phyloP scores from a whole-genome alignment of 2,329 filamentous ascomycete species.

The Fusarium virguliforme region DNA sequence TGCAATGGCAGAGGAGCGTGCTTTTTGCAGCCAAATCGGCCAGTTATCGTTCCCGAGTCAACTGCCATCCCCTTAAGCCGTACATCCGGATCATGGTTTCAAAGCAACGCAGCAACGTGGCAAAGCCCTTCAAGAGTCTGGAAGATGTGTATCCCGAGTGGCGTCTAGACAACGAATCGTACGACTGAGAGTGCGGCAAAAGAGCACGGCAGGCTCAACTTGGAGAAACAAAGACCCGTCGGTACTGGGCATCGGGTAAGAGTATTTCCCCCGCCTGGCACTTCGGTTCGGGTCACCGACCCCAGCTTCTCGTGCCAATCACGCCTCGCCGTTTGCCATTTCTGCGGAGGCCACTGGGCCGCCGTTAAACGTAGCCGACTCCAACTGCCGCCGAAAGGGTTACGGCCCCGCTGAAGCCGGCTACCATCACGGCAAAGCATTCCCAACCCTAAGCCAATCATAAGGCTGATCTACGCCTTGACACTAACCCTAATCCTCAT shows the following conservation, averaged over 20 bases:
- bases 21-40: background rate
- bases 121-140: background rate
- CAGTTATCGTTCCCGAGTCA: conserved; percentile 1
- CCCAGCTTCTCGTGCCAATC: conserved; percentile 33
- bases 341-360: conserved; percentile 14
- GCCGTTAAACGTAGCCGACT: conserved; percentile 38
- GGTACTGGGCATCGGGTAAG: conserved; percentile 37
- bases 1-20: background rate
- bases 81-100: conserved; percentile 11
- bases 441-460: background rate
- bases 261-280: conserved; percentile 34
- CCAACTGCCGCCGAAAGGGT: conserved; percentile 42
- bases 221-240: conserved; percentile 44
- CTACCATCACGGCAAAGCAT: conserved; percentile 40
- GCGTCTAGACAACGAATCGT: conserved; percentile 23
- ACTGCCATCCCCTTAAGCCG: conserved; percentile 8
- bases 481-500: conserved; percentile 5
- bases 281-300: conserved; percentile 15
- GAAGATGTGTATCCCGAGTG: conserved; percentile 8
- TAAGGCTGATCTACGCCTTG: background rate
- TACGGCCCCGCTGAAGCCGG: conserved; percentile 45
- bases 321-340: conserved; percentile 28
- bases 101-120: background rate
- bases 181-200: conserved; percentile 31
- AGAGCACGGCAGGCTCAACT: conserved; percentile 34